These are phyloP conservation scores for Trichosanthes cucumerina DNA, from an alignment of 306 rosid species.

Conservation along the genomic window DNA sequence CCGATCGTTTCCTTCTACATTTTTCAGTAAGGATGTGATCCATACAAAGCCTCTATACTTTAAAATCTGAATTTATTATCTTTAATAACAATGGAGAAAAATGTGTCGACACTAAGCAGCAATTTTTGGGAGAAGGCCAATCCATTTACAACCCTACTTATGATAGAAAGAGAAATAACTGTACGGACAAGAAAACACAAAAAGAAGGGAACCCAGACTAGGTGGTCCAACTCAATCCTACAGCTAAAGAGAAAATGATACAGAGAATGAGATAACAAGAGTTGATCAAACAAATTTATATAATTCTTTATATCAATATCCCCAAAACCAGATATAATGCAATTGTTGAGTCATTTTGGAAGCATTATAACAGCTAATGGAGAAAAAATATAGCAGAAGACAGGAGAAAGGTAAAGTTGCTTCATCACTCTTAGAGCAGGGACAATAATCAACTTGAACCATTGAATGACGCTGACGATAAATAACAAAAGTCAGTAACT, in stretches of 20 bases:
- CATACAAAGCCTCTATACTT: neutral
- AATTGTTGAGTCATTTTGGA: neutral
- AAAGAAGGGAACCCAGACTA: neutral
- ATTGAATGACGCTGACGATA: neutral
- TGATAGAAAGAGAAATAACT: neutral
- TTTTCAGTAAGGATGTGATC: neutral
- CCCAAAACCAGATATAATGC: neutral
- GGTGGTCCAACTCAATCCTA: neutral
- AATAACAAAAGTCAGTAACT: neutral
- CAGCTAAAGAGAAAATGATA: neutral
- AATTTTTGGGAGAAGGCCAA: neutral
- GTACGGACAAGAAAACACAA: neutral
- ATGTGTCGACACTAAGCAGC: neutral
- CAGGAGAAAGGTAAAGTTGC: neutral
- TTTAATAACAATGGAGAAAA: neutral
- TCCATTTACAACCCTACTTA: neutral
- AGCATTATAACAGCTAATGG: neutral
- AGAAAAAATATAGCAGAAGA: neutral
- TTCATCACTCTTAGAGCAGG: neutral
- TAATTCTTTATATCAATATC: neutral
- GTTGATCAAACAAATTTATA: neutral
- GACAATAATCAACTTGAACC: neutral
- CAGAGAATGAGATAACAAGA: neutral
- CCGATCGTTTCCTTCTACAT: neutral
- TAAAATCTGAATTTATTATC: neutral